A percentile compares a stretch with the other conserved stretches of the same genome.
Conservation (phyloP, 768 basidiomycete species). For the Boletales sp. region DNA sequence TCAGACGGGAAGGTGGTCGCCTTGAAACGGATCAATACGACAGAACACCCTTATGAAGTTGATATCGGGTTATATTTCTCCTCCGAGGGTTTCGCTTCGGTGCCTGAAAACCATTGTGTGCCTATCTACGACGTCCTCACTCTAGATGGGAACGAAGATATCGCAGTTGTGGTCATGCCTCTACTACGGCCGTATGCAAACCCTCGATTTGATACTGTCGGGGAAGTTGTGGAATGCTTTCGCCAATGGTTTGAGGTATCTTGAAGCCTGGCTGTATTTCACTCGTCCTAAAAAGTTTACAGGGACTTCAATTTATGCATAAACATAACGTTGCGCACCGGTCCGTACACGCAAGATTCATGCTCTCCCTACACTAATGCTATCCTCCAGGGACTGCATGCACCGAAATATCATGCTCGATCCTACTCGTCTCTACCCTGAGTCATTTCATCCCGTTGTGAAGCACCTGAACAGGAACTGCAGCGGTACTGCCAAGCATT, state of each 20-base stretch:
- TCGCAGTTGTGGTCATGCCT: slow-evolving; percentile 3
- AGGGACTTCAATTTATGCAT: slow-evolving; percentile 29
- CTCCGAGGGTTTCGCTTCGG: not conserved
- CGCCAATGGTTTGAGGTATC: slow-evolving; percentile 30
- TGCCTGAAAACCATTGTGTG: slow-evolving; percentile 32
- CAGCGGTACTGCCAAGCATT: slow-evolving; percentile 18
- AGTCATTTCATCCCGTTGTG: slow-evolving; percentile 25
- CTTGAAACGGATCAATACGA: slow-evolving; percentile 23
- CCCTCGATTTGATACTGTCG: slow-evolving; percentile 27
- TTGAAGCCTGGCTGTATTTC: not conserved
- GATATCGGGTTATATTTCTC: slow-evolving; percentile 24
- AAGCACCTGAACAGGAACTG: slow-evolving; percentile 14
- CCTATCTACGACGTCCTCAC: slow-evolving; percentile 26
- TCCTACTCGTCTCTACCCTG: slow-evolving; percentile 20
- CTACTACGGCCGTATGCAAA: not conserved
- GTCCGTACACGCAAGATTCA: not conserved
- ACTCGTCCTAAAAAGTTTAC: not conserved
- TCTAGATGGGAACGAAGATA: not conserved
- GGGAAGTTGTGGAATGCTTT: slow-evolving; percentile 33
- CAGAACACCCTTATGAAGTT: slow-evolving; percentile 19
- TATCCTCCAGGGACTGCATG: slow-evolving; percentile 24
- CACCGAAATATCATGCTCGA: slow-evolving; percentile 34
- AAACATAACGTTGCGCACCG: slow-evolving; percentile 17
- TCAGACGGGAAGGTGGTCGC: slow-evolving; percentile 25
- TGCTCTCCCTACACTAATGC: not conserved